Base-by-base conservation (phyloP, 768 basidiomycete genomes). In the Sporobolomyces phaffii region DNA sequence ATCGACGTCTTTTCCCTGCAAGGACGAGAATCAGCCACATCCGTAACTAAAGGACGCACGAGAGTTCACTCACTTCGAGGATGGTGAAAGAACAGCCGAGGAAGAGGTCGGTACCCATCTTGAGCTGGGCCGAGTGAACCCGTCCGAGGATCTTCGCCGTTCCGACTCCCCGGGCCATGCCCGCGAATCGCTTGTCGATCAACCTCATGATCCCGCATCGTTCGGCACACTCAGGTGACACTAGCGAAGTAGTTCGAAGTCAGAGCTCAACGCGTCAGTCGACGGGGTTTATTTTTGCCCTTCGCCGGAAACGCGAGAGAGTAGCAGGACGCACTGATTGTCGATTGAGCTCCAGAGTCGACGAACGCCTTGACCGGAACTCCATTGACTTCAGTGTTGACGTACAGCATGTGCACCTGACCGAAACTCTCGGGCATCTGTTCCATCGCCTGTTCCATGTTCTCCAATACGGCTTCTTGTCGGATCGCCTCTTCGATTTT, bases 261-360 rank as follows among this genome's bases (percentile, higher is more conserved):
- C n/a, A n/a, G n/a, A n/a, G n/a, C n/a, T n/a, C n/a, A n/a, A n/a
- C n/a, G n/a, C n/a, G n/a, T n/a, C n/a, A n/a, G n/a, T n/a, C n/a
- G n/a, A n/a, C n/a, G n/a, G n/a, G n/a, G n/a, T n/a, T n/a, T n/a
- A n/a, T n/a, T n/a, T n/a, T n/a, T n/a, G n/a, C n/a, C n/a, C n/a
- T n/a, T n/a, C n/a, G n/a, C n/a, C n/a, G n/a, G 0, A 28, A 33
- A 28, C 40, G 2, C 5, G 48, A 4, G 28, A 18, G n/a, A 44
- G 38, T 45, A 40, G 8, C 18, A 28, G 17, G 29, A 80, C 87
- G 74, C 74, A 93, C 93, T 97, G 80, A 97, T 97, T 2, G 94
- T 99, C 69, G 85, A 85, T 75, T 99, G 96, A 15, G 96, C 96
- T 45, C 94, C 96, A 70, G 91, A 96, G 77, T 99, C 96, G 47